Base-by-base conservation (phyloP, 2,329 filamentous ascomycete species). In the Hirsutella minnesotensis region DNA sequence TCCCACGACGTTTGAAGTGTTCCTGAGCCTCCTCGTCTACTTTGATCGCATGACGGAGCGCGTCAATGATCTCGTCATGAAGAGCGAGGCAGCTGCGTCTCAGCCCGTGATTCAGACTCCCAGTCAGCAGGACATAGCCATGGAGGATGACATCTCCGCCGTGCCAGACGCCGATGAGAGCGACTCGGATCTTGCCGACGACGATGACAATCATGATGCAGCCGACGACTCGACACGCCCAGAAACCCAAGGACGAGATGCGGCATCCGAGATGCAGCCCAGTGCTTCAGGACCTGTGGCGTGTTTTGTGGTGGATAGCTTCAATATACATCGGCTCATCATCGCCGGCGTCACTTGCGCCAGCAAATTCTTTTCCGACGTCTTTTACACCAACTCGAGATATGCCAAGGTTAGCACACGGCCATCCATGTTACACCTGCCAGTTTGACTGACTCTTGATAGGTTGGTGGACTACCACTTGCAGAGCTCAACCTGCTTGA, bases 21-120 rank as follows among this genome's bases (percentile, higher is more conserved):
- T 98, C 58, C 68, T 98, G 46, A 95, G 89, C 58, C 66, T 98
- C 55, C 67, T 98, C 43, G 89, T 98, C 27, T 98, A 96, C 64
- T 98, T 98, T 64, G 92, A 98, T 61, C 84, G 92, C 48, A 98
- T 98, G 92, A 95, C 90, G 36, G 92, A 96, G 61, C 77, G 87
- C 45, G 88, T 96, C 46, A 96, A 96, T 58, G 81, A 83, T 37
- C 73, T 82, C 45, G 83, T 87, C 7, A 73, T 83, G 60, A 78
- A 83, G 57, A 78, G 74, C 56, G 81, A 74, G 64, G 68, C 77
- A 63, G 57, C 66, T 52, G 62, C 67, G 47, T 64, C 63, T 10
- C 46, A 35, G 18, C 29, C 46, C 40, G 47, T 37, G 7, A 12
- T 27, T 27, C 24, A 27, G 12, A 27, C 24, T 37, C 46, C 31